phyloP scores from a whole-genome alignment of 495 filamentous ascomycete genomes.

The Astrocystis sublimbata region DNA sequence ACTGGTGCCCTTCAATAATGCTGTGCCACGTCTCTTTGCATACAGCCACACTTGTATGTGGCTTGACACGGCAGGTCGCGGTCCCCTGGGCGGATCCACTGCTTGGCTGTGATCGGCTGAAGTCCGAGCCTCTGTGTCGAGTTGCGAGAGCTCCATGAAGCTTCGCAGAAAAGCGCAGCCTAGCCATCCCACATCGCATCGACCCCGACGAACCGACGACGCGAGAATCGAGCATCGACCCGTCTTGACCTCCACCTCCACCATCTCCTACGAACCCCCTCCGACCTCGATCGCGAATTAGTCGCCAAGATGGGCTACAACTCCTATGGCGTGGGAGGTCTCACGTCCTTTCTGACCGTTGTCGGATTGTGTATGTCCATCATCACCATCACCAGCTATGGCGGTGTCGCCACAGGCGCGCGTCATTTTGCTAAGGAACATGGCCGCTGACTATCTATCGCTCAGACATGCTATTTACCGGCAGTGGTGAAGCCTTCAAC shows the following conservation, averaged over 20 bases:
- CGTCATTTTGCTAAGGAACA: neutral
- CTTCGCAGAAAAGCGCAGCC: slow-evolving; percentile 28
- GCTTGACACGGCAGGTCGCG: neutral
- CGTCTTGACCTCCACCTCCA: slow-evolving; percentile 13
- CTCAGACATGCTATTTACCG: slow-evolving; percentile 96
- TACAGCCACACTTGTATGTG: neutral
- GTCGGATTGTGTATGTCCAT: slow-evolving; percentile 77
- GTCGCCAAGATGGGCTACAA: slow-evolving; percentile 52
- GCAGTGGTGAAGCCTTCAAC: slow-evolving; percentile 94
- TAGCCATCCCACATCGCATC: slow-evolving; percentile 16
- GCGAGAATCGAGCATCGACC: slow-evolving; percentile 12
- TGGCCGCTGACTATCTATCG: neutral
- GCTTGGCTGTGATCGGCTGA: too few relatives aligned
- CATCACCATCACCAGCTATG: neutral
- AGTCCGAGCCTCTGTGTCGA: slow-evolving; percentile 3
- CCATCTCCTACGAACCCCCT: slow-evolving; percentile 11
- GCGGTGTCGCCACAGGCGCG: neutral
- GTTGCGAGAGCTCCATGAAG: slow-evolving; percentile 14
- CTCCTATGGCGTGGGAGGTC: slow-evolving; percentile 68
- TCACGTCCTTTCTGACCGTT: slow-evolving; percentile 70
- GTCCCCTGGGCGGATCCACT: too few relatives aligned
- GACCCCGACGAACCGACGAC: slow-evolving; percentile 3
- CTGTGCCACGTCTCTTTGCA: neutral
- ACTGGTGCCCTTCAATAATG: neutral
- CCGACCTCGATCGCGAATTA: slow-evolving; percentile 14